Conservation (phyloP, 495 filamentous ascomycete genomes). For the Tuber umbilicatum region DNA sequence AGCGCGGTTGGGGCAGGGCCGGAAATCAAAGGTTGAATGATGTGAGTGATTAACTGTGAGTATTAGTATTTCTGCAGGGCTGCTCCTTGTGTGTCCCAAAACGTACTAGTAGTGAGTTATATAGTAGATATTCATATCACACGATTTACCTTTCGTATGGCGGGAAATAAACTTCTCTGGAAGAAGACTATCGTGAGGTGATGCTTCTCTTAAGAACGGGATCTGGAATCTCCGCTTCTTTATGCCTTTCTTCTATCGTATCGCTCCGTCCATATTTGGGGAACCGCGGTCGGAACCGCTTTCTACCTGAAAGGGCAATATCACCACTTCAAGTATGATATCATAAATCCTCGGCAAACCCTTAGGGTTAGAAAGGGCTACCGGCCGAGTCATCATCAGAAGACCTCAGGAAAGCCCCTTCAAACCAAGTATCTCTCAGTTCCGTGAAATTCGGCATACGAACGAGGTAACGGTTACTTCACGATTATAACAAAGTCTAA, state of each 20-base stretch:
- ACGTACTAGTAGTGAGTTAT: background rate
- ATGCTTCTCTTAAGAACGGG: background rate
- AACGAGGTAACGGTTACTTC: background rate
- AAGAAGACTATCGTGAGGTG: background rate
- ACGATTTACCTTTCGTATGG: background rate
- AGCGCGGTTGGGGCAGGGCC: background rate
- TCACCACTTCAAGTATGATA: too few relatives aligned
- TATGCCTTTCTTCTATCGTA: background rate
- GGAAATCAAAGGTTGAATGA: background rate
- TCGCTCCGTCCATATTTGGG: too few relatives aligned
- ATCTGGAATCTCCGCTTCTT: background rate
- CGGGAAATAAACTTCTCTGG: background rate
- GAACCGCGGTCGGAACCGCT: too few relatives aligned
- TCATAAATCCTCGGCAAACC: too few relatives aligned
- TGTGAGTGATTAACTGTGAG: background rate
- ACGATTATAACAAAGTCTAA: background rate
- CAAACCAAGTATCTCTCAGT: too few relatives aligned
- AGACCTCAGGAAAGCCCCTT: too few relatives aligned
- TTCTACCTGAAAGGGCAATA: too few relatives aligned
- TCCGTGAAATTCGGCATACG: too few relatives aligned
- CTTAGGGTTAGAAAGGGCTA: too few relatives aligned
- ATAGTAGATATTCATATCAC: background rate
- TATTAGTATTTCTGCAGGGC: background rate
- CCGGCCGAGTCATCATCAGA: too few relatives aligned
- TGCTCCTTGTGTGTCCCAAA: background rate